Base-by-base conservation (phyloP, 148 eudicot genomes). In the Arctostaphylos glauca region DNA sequence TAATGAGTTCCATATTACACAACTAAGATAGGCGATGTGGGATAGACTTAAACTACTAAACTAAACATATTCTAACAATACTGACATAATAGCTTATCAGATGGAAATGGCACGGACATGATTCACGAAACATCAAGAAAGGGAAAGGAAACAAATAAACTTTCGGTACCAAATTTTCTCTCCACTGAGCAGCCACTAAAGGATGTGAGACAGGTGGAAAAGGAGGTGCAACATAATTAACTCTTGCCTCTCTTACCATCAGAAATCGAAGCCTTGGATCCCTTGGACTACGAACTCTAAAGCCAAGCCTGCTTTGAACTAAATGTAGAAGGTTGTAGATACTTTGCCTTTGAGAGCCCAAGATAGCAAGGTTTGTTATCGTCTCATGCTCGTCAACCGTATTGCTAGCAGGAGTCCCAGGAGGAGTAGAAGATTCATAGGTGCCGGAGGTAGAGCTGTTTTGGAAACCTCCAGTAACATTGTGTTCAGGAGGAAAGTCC, bases 201-300 rank as follows among this genome's bases (percentile, higher is more conserved):
- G 76, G 25, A 18, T 72, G 50, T 19, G 6, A 18, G 25, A 8
- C 23, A 6, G 58, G 41, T 19, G 3, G 56, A 48, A 49, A 5
- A 15, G 41, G 16, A 47, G 54, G 52, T 15, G 18, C 18, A 21
- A 44, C 50, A 5, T 16, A 47, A 41, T 70, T 41, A 41, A 12
- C 9, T 23, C 48, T 19, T 10, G 31, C 47, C 14, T 70, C 74
- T 46, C 50, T 14, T 44, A 46, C 44, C 7, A 4, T 72, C 49
- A 44, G 16, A 72, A 16, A 50, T 72, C 50, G 47, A 70, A 44
- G 76, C 76, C 76, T 72, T 72, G 76, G 76, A 43, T 43, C 76
- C 50, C 76, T 72, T 72, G 19, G 43, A 72, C 47, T 72, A 44
- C 76, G 19, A 72, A 44, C 23, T 72, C 54, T 31, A 74, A 12